phyloP scores from a whole-genome alignment of 805 yeast species.

The Saccharomycopsis fibuligera region DNA sequence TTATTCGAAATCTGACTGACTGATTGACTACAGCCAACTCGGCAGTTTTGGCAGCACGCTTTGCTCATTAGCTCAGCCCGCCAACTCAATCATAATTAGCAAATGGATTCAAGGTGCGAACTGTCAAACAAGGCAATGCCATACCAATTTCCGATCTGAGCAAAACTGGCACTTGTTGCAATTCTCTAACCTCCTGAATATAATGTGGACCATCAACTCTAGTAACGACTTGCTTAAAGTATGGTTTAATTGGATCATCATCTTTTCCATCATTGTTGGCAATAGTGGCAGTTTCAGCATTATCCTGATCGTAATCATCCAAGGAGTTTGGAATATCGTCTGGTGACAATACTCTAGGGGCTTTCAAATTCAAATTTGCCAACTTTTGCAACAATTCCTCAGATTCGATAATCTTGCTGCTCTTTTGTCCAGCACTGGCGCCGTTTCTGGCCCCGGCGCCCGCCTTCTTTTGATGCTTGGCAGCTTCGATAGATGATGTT shows the following conservation, averaged over 20 bases:
- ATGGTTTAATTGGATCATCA: conserved; percentile 44
- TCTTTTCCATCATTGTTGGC: conserved; percentile 11
- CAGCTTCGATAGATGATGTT: conserved; percentile 67
- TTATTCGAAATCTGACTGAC: too few relatives aligned
- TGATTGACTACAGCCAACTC: too few relatives aligned
- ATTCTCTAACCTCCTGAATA: conserved; percentile 77
- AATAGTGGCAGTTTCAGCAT: conserved; percentile 11
- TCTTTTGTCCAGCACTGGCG: too few relatives aligned
- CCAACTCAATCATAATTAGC: conserved; percentile 24
- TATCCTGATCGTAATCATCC: conserved; percentile 22
- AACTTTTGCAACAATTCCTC: conserved; percentile 45
- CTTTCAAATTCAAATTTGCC: conserved; percentile 40
- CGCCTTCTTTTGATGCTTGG: conserved; percentile 41
- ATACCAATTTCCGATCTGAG: conserved; percentile 89
- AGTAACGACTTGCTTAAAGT: conserved; percentile 49
- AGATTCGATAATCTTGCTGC: conserved; percentile 22
- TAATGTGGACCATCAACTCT: conserved; percentile 49
- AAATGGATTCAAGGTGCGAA: conserved; percentile 87
- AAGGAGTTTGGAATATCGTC: conserved; percentile 18
- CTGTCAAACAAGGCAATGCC: conserved; percentile 93
- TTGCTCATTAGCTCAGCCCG: too few relatives aligned
- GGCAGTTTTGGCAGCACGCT: too few relatives aligned
- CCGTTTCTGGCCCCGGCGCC: too few relatives aligned
- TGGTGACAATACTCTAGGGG: conserved; percentile 38
- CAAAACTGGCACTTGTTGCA: conserved; percentile 75